Conservation (phyloP, 2,329 filamentous ascomycete genomes). For the Penicillium freii region DNA sequence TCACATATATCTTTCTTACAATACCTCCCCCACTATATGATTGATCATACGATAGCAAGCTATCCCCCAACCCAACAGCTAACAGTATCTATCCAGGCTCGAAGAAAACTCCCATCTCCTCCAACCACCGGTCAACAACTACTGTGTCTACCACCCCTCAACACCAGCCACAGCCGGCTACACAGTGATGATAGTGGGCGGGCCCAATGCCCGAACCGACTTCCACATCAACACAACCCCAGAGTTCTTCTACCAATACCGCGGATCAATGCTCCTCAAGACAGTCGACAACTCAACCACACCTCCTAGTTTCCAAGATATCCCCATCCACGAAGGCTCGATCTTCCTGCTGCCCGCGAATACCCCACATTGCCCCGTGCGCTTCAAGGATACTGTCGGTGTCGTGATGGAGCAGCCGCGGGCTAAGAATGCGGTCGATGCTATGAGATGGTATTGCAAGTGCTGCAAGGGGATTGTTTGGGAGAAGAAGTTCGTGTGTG, state of each 20-base stretch:
- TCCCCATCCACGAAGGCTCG: slow-evolving; percentile 87
- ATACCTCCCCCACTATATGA: slow-evolving; percentile 21
- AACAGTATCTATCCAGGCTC: slow-evolving; percentile 60
- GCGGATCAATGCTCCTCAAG: slow-evolving; percentile 89
- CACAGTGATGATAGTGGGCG: slow-evolving; percentile 90
- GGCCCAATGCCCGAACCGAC: slow-evolving; percentile 92
- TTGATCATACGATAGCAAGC: slow-evolving; percentile 12
- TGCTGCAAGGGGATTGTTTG: slow-evolving; percentile 71
- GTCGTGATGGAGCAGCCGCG: slow-evolving; percentile 86
- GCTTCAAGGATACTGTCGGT: slow-evolving; percentile 91
- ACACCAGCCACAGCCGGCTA: slow-evolving; percentile 78
- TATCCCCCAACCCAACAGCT: background rate
- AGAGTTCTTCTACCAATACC: slow-evolving; percentile 98
- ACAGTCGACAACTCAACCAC: slow-evolving; percentile 66
- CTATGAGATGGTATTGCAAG: slow-evolving; percentile 87
- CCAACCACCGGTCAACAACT: slow-evolving; percentile 94
- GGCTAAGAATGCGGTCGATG: slow-evolving; percentile 67
- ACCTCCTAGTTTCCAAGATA: slow-evolving; percentile 67
- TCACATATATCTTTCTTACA: background rate
- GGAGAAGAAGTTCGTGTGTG: slow-evolving; percentile 84
- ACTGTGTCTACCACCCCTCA: slow-evolving; percentile 79
- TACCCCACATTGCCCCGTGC: slow-evolving; percentile 92
- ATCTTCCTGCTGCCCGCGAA: slow-evolving; percentile 92
- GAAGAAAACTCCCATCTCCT: slow-evolving; percentile 87
- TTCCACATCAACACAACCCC: slow-evolving; percentile 97